Evolutionary conservation across 371 early-diverging fungal species (phyloP).

Genomic region (Coemansia sp.): DNA sequence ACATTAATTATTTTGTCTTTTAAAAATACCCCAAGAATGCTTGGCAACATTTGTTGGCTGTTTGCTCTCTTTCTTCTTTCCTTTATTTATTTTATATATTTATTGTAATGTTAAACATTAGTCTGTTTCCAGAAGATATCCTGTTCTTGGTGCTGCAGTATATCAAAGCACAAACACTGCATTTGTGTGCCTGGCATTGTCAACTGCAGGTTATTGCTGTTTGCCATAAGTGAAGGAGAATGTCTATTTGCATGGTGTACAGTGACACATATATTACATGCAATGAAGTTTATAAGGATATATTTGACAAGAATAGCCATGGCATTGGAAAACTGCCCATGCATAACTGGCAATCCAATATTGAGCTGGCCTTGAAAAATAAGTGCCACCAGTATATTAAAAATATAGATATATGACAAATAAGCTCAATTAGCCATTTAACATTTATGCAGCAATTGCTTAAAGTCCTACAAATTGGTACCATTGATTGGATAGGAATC

Average conservation of each 20-base stretch:
- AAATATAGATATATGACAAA: background rate
- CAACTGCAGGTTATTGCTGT: background rate
- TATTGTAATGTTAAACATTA: background rate
- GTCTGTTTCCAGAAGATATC: background rate
- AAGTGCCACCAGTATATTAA: background rate
- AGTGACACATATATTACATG: background rate
- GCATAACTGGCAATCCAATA: background rate
- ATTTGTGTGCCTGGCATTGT: background rate
- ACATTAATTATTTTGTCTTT: no score
- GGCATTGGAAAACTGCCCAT: background rate
- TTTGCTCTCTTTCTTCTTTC: background rate
- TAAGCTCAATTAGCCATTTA: background rate
- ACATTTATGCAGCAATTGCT: background rate
- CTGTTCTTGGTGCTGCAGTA: background rate
- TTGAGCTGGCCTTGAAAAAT: background rate
- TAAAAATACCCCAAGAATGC: no score
- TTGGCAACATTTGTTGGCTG: no score
- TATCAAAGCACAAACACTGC: background rate
- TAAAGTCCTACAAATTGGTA: background rate
- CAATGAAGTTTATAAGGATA: background rate
- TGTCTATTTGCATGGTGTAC: background rate
- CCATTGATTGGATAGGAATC: background rate
- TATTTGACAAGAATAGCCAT: background rate
- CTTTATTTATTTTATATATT: background rate
- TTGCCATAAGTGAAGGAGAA: background rate